Evolutionary conservation across 2,329 filamentous ascomycete species (phyloP), one percentile per base, ranked within the genome.

Genomic region (Fusarium veterinarium): DNA sequence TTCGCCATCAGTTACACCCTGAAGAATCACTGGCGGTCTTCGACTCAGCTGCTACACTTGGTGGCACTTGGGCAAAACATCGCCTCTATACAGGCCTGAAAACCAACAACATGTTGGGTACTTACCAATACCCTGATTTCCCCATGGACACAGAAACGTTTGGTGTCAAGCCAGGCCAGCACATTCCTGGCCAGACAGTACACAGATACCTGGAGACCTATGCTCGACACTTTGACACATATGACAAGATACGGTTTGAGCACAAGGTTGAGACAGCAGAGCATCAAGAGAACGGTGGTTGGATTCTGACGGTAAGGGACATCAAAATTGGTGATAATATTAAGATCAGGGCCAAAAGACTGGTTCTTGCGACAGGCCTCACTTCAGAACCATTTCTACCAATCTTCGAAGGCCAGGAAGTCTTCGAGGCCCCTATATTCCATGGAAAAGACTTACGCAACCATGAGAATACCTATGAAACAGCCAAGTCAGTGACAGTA

Each of bases 121-220:
- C 89, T 1, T 93, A 91, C 73, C 91, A 95, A 79, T 94, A 89
- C 75, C 89, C 90, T 1, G 93, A 94, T 75, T 93, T 93, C 67
- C 91, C 92, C 23, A 92, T 95, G 90, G 84, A 86, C 64, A 80
- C 83, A 12, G 85, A 86, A 25, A 84, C 81, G 0, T 91, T 88
- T 73, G 83, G 83, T 2, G 80, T 89, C 31, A 77, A 83, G 48
- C 78, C 81, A 0, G 83, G 83, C 6, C 75, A 87, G 70, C 83
- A 87, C 69, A 86, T 89, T 13, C 82, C 87, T 2, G 87, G 86
- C 2, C 68, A 77, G 13, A 82, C 83, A 9, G 76, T 88, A 35
- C 82, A 88, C 67, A 71, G 81, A 17, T 89, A 90, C 73, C 81
- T 88, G 6, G 81, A 79, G 20, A 80, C 79, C 16, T 87, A 86